Conservation (phyloP, 805 yeast species). For the Zygoascus ofunaensis region DNA sequence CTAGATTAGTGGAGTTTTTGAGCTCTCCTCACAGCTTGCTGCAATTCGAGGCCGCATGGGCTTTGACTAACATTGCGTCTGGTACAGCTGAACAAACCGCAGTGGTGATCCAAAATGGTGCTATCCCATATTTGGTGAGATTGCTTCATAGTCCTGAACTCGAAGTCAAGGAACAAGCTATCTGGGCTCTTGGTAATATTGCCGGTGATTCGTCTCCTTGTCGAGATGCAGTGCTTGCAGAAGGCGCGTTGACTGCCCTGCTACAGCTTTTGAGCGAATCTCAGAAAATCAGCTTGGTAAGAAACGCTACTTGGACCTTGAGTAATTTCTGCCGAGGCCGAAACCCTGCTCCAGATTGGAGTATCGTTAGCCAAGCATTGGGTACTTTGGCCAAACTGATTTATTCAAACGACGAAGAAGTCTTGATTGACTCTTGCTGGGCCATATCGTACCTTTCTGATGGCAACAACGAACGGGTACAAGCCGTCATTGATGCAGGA, state of each 20-base stretch:
- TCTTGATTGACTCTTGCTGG: conserved; percentile 97
- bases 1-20: conserved; percentile 83
- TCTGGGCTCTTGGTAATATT: conserved; percentile 98
- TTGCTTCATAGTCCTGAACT: conserved; percentile 69
- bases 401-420: conserved; percentile 84
- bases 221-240: conserved; percentile 79
- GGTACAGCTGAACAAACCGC: conserved; percentile 85
- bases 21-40: conserved; percentile 65
- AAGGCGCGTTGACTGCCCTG: conserved; percentile 85
- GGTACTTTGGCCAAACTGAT: conserved; percentile 89
- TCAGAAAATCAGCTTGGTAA: conserved; percentile 69
- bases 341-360: conserved; percentile 95
- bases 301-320: conserved; percentile 98
- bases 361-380: conserved; percentile 70
- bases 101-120: conserved; percentile 85
- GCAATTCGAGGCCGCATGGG: conserved; percentile 99
- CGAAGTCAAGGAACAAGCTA: conserved; percentile 96
- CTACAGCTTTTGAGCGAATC: conserved; percentile 68
- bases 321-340: conserved; percentile 95
- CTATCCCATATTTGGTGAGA: conserved; percentile 84
- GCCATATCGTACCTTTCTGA: conserved; percentile 92
- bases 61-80: conserved; percentile 95
- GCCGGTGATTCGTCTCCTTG: conserved; percentile 92
- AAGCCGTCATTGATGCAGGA: conserved; percentile 93
- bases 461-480: conserved; percentile 87